Evolutionary conservation across 768 basidiomycete genomes (phyloP).

Genomic region (Steccherinum ochraceum): DNA sequence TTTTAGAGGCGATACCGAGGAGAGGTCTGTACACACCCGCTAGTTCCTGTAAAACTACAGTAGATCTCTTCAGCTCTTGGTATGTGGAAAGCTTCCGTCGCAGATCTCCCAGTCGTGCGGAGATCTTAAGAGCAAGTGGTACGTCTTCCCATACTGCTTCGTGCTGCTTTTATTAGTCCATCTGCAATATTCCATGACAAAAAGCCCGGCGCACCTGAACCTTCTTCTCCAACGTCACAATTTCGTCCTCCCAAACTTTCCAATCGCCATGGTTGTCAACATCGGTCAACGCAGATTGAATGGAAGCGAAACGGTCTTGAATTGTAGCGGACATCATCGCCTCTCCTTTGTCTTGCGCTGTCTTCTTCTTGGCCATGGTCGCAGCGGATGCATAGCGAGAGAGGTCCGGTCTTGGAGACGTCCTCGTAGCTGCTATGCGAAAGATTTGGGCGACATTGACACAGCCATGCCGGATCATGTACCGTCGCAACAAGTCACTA

Average conservation of each 20-base stretch:
- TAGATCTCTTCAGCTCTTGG: not conserved
- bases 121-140: slow-evolving; percentile 3
- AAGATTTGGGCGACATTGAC: no score
- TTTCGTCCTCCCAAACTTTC: slow-evolving; percentile 5
- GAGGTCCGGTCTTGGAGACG: no score
- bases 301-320: not conserved
- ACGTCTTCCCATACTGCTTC: not conserved
- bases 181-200: no score
- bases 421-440: no score
- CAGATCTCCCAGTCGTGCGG: slow-evolving; percentile 8
- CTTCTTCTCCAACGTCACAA: slow-evolving; percentile 1
- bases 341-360: not conserved
- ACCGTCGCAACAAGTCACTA: no score
- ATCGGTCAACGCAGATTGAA: not conserved
- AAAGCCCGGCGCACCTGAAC: not conserved
- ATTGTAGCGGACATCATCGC: not conserved
- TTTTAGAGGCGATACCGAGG: no score
- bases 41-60: not conserved
- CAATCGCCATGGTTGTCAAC: not conserved
- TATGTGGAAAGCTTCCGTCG: slow-evolving; percentile 9
- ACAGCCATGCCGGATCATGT: no score
- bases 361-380: no score
- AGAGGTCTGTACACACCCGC: no score
- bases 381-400: no score
- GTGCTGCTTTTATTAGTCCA: no score